phyloP scores from a whole-genome alignment of 805 yeast species.

The Nakazawaea holstii region DNA sequence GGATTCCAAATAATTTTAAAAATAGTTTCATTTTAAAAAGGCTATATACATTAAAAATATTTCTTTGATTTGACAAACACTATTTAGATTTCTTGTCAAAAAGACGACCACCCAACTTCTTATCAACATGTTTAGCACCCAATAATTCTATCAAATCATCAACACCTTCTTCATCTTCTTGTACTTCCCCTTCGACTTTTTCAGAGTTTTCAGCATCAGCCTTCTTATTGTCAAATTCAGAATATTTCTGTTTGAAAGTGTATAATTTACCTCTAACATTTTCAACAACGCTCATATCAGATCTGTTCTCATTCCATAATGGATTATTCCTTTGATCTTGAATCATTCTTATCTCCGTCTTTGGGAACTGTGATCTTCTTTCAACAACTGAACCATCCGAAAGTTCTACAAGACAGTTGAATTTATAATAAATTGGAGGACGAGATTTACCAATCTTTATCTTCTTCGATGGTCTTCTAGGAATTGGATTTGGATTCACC shows the following conservation, averaged over 20 bases:
- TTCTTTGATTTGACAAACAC: background rate
- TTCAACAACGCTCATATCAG: slow-evolving; percentile 68
- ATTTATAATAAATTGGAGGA: slow-evolving; percentile 89
- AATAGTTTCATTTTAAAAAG: background rate
- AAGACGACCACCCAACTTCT: slow-evolving; percentile 27
- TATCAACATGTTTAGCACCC: slow-evolving; percentile 37
- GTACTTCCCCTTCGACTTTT: slow-evolving; percentile 12
- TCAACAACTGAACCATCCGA: slow-evolving; percentile 89
- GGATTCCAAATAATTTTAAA: background rate
- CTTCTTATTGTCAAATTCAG: slow-evolving; percentile 34
- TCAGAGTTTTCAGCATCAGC: slow-evolving; percentile 18
- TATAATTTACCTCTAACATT: slow-evolving; percentile 78
- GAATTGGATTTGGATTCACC: slow-evolving; percentile 17
- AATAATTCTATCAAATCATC: slow-evolving; percentile 57
- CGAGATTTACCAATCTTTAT: slow-evolving; percentile 80
- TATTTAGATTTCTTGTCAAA: slow-evolving; percentile 6
- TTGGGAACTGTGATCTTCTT: slow-evolving; percentile 84
- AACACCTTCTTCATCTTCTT: slow-evolving; percentile 13
- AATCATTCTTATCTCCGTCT: slow-evolving; percentile 77
- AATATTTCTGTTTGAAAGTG: slow-evolving; percentile 65
- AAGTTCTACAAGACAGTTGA: slow-evolving; percentile 82
- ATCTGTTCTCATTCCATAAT: slow-evolving; percentile 84
- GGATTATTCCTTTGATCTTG: slow-evolving; percentile 85
- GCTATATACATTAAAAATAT: background rate
- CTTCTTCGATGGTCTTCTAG: slow-evolving; percentile 58